Evolutionary conservation across 768 basidiomycete species (phyloP).

Genomic region (Pulveroboletus sp.): DNA sequence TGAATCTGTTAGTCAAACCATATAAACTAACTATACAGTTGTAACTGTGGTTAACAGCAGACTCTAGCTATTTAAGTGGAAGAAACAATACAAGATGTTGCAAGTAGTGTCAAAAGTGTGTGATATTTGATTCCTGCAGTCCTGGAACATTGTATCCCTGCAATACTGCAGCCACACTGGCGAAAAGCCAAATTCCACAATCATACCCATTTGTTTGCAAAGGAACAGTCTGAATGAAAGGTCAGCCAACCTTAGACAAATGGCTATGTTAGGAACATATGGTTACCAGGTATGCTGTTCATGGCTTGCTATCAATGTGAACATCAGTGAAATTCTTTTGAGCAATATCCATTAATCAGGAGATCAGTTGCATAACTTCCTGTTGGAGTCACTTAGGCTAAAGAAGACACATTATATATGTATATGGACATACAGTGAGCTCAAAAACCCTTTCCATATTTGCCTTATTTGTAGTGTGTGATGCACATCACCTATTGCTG

Average conservation of each 20-base stretch:
- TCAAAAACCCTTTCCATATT: no score
- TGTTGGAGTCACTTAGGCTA: no score
- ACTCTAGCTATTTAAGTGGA: no score
- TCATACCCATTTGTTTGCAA: not conserved
- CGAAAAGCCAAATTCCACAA: not conserved
- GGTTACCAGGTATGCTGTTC: not conserved
- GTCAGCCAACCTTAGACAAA: not conserved
- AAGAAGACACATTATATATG: no score
- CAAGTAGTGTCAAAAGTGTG: not conserved
- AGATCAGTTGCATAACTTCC: conserved; percentile 5
- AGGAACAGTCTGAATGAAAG: not conserved
- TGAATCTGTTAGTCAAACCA: no score
- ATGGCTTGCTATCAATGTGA: conserved; percentile 1
- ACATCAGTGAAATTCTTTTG: not conserved
- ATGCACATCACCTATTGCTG: no score
- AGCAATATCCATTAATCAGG: not conserved
- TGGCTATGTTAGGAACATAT: not conserved
- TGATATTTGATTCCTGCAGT: not conserved
- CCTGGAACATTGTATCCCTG: not conserved
- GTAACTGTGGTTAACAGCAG: no score
- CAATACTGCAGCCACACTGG: not conserved
- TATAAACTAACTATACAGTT: no score
- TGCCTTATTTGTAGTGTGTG: no score
- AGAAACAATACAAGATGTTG: not conserved
- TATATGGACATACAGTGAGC: no score